Evolutionary conservation across 2,329 filamentous ascomycete species (phyloP), one percentile per base, ranked within the genome.

Genomic region (Ophiognomonia clavigignenti-juglandacearum): DNA sequence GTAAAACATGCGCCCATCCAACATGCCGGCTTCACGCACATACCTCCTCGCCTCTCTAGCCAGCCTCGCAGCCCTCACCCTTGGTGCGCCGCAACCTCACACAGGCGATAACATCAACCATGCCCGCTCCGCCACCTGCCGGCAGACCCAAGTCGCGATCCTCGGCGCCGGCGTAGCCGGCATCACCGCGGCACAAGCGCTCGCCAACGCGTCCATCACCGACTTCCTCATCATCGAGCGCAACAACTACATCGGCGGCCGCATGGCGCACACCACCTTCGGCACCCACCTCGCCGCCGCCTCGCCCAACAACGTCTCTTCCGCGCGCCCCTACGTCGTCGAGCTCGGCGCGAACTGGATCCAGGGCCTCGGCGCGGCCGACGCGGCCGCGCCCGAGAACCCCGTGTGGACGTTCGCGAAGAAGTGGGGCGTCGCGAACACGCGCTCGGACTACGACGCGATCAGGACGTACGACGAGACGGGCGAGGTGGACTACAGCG

Each of bases 311-410:
- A n/a, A n/a, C n/a, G n/a, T n/a, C n/a, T n/a, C n/a, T n/a, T n/a
- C n/a, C n/a, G n/a, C n/a, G n/a, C n/a, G n/a, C 1, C 73, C 77
- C 0, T 82, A 80, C 50, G 71, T 68, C 0, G 68, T 87, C 9
- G 83, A 86, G 59, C 64, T 83, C 0, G 83, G 83, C 3, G 83
- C 83, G 6, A 87, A 86, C 52, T 87, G 83, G 83, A 60, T 72
- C 0, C 59, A 64, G 29, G 62, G 59, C 0, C 49, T 60, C 0
- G 59, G 59, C 4, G 54, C 56, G 18, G 56, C 32, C 45, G 59
- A 51, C 6, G 50, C 54, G 3, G 60, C 61, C 6, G 61, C 59
- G 2, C 67, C 66, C 27, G 74, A 80, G 39, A 83, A 86, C 41
- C 83, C 82, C 0, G 75, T 86, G 38, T 85, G 80, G 78, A 74